Evolutionary conservation across 2,329 filamentous ascomycete species (phyloP).

Genomic region (Nemania sp.): DNA sequence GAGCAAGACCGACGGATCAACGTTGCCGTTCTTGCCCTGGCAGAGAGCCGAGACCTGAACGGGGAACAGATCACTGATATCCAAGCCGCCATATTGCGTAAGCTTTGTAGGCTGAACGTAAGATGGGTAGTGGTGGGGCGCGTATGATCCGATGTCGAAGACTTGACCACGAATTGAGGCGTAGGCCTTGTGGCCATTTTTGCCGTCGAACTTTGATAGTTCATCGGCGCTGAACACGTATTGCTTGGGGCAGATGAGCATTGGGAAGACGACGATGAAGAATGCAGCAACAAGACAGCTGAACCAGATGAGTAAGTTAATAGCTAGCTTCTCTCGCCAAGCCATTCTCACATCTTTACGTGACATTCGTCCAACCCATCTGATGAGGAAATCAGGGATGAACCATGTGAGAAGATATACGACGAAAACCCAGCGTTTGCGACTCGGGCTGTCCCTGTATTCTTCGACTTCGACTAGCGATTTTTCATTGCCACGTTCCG

Average conservation of each 20-base stretch:
- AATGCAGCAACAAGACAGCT: constrained; percentile 78
- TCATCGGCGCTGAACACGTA: constrained; percentile 83
- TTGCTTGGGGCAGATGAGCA: constrained; percentile 88
- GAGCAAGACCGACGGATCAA: constrained; percentile 76
- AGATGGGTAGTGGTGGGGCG: constrained; percentile 77
- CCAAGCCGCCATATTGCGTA: constrained; percentile 81
- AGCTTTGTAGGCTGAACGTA: constrained; percentile 65
- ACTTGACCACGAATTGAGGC: constrained; percentile 87
- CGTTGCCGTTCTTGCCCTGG: constrained; percentile 69
- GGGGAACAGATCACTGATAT: constrained; percentile 89
- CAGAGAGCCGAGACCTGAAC: constrained; percentile 93
- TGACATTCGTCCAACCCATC: constrained; percentile 78
- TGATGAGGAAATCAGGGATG: constrained; percentile 82
- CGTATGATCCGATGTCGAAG: constrained; percentile 77
- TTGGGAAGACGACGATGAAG: constrained; percentile 87
- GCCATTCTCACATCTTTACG: constrained; percentile 91
- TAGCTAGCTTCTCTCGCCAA: constrained; percentile 96
- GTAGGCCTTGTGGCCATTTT: constrained; percentile 67
- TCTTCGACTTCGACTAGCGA: constrained; percentile 90
- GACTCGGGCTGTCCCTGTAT: constrained; percentile 73
- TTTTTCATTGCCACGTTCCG: constrained; percentile 91
- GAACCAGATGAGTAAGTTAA: constrained; percentile 97
- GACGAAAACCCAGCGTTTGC: constrained; percentile 88
- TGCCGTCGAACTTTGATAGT: constrained; percentile 73
- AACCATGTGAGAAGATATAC: constrained; percentile 86